Base-by-base conservation (phyloP, 768 basidiomycete genomes). In the Asterophora parasitica region DNA sequence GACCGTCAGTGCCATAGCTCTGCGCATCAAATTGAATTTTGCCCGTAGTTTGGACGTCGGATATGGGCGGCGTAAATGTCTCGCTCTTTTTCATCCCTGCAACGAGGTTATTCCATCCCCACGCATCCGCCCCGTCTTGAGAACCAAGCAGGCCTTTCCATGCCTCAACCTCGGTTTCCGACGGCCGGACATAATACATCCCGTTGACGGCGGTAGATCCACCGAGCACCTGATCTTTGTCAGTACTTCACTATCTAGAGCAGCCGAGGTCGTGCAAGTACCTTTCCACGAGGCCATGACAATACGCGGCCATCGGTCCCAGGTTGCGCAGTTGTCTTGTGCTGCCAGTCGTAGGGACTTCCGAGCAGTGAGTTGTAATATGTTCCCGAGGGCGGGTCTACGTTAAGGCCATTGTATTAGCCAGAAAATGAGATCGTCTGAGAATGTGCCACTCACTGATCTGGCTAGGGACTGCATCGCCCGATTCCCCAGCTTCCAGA, bases 191-290 rank as follows among this genome's bases (percentile, higher is more conserved):
- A 53, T 76, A 67, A 66, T 82, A 85, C 72, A 86, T 73, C 40
- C 81, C 83, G 61, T 88, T 88, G 44, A 85, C 70, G 7, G 84
- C 82, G 26, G 81, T 73, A 0, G 78, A 82, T 5, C 85, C 85
- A 44, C 85, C 85, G 17, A 88, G 70, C 35, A 82, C 70, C 69
- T 84, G 26, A 17, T 41, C 3, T 26, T 10, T n/a, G 26, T 41
- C 34, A 13, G 12, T 11, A 9, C 27, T 36, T 8, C 16, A 7
- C 7, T 13, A 20, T 13, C 16, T n/a, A 4, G 16, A 36, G 17
- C 17, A 26, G 11, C 11, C n/a, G 7, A 26, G 30, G 15, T 44
- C 11, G 15, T 7, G 9, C 6, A 40, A 40, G 26, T 41, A 81
- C 77, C 61, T 79, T 82, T 27, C 85, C 86, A 28, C 79, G 72